Conservation (phyloP, 352 stramenopile genomes). For the Phytopythium ostracodes region DNA sequence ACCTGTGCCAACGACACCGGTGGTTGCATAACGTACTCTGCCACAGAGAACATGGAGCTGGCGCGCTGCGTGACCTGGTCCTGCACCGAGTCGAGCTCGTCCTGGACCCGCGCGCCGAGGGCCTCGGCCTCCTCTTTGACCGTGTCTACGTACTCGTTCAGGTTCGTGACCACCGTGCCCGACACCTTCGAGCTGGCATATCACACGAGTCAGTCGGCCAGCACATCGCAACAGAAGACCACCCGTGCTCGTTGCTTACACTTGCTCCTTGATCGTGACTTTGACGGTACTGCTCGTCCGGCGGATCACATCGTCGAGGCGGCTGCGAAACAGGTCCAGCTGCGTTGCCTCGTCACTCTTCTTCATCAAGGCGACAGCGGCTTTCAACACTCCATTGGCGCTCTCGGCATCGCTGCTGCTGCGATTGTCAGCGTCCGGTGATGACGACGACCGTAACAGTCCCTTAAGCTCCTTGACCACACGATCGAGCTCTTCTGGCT, state of each 20-base stretch:
- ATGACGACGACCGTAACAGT: slow-evolving; percentile 30
- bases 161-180: slow-evolving; percentile 42
- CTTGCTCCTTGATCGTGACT: slow-evolving; percentile 44
- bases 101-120: slow-evolving; percentile 36
- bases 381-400: neutral
- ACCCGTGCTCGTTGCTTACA: slow-evolving; percentile 26
- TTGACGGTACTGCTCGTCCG: slow-evolving; percentile 40
- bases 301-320: slow-evolving; percentile 48
- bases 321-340: slow-evolving; percentile 36
- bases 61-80: slow-evolving; percentile 13
- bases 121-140: slow-evolving; percentile 56
- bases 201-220: slow-evolving; percentile 1
- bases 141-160: slow-evolving; percentile 49
- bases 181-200: slow-evolving; percentile 46
- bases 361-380: neutral
- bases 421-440: neutral
- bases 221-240: neutral
- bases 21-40: slow-evolving; percentile 5
- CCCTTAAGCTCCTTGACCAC: slow-evolving; percentile 48
- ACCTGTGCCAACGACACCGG: no score
- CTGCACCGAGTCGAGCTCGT: slow-evolving; percentile 42
- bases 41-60: slow-evolving; percentile 7
- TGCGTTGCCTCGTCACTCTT: slow-evolving; percentile 17
- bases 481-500: slow-evolving; percentile 53
- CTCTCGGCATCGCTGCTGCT: neutral